These are phyloP conservation scores for Fusarium palustre DNA, from an alignment of 2,329 filamentous ascomycete species.

Conservation along the genomic window DNA sequence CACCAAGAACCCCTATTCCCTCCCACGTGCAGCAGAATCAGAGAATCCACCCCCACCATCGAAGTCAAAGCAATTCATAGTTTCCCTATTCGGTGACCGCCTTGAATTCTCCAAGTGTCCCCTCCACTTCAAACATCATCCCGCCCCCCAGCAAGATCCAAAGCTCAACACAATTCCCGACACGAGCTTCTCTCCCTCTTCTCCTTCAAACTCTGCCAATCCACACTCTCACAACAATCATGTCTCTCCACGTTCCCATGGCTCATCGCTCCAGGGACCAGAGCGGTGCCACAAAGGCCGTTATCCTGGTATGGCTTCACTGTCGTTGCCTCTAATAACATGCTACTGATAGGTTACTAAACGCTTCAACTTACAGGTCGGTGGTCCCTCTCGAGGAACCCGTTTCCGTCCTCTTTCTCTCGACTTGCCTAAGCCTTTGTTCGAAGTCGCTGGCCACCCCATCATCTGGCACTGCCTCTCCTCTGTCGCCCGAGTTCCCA, in stretches of 20 bases:
- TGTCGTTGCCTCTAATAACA: slow-evolving; percentile 13
- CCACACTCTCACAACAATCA: slow-evolving; percentile 44
- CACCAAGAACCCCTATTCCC: slow-evolving; percentile 27
- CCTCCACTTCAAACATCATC: slow-evolving; percentile 24
- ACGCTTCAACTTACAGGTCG: slow-evolving; percentile 71
- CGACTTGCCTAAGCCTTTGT: slow-evolving; percentile 97
- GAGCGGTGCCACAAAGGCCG: slow-evolving; percentile 85
- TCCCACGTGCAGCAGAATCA: slow-evolving; percentile 30
- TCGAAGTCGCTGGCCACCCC: slow-evolving; percentile 97
- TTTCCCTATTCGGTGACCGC: slow-evolving; percentile 41
- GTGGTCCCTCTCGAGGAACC: slow-evolving; percentile 93
- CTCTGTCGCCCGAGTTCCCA: slow-evolving; percentile 88
- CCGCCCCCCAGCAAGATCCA: slow-evolving; percentile 3
- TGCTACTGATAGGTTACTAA: slow-evolving; percentile 42
- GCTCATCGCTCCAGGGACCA: slow-evolving; percentile 60
- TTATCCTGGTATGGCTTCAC: slow-evolving; percentile 79
- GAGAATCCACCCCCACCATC: slow-evolving; percentile 22
- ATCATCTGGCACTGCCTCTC: slow-evolving; percentile 98
- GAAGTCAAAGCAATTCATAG: slow-evolving; percentile 14
- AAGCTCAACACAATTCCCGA: slow-evolving; percentile 29
- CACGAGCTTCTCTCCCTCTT: slow-evolving; percentile 17
- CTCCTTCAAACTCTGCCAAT: background rate
- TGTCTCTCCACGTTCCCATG: slow-evolving; percentile 70
- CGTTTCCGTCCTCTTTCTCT: slow-evolving; percentile 94
- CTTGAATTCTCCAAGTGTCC: slow-evolving; percentile 42